Conservation (phyloP, 768 basidiomycete genomes). For the Hygrocybe punicea region DNA sequence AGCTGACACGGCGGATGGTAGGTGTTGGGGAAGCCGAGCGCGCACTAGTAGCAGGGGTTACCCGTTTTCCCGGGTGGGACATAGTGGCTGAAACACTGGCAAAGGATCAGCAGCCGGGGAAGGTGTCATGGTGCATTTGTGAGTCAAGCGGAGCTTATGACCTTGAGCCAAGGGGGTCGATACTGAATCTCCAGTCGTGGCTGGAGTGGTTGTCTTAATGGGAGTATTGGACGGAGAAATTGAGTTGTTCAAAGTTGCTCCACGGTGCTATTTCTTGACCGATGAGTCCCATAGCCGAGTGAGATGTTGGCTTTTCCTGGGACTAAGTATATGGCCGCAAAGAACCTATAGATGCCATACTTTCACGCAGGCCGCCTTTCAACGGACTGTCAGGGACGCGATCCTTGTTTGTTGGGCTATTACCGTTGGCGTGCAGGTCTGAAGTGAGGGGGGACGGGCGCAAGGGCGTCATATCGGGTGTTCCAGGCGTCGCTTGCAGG, state of each 20-base stretch:
- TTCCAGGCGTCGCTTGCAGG: slow-evolving; percentile 70
- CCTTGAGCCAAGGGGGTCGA: background rate
- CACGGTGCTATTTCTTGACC: slow-evolving; percentile 17
- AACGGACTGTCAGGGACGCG: slow-evolving; percentile 36
- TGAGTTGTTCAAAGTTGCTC: slow-evolving; percentile 5
- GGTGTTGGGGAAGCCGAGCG: slow-evolving; percentile 21
- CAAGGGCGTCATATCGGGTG: slow-evolving; percentile 47
- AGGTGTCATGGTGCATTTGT: slow-evolving; percentile 57
- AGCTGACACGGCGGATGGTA: slow-evolving; percentile 19
- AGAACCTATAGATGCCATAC: slow-evolving; percentile 42
- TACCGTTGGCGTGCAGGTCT: slow-evolving; percentile 27
- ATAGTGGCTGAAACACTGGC: slow-evolving; percentile 57
- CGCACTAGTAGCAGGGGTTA: background rate
- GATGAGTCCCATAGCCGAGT: slow-evolving; percentile 13
- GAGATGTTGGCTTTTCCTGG: slow-evolving; percentile 10
- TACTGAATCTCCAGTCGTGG: background rate
- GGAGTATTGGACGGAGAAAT: slow-evolving; percentile 20
- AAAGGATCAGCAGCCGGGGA: slow-evolving; percentile 56
- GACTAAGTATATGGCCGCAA: slow-evolving; percentile 40
- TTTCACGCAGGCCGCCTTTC: slow-evolving; percentile 33
- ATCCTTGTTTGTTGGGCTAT: slow-evolving; percentile 30
- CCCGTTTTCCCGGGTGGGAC: slow-evolving; percentile 40
- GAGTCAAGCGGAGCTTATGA: slow-evolving; percentile 33
- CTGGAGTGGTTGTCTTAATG: slow-evolving; percentile 17
- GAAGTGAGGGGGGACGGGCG: slow-evolving; percentile 32